Conservation (phyloP, 2,329 filamentous ascomycete species). For the Pleomassaria siparia region DNA sequence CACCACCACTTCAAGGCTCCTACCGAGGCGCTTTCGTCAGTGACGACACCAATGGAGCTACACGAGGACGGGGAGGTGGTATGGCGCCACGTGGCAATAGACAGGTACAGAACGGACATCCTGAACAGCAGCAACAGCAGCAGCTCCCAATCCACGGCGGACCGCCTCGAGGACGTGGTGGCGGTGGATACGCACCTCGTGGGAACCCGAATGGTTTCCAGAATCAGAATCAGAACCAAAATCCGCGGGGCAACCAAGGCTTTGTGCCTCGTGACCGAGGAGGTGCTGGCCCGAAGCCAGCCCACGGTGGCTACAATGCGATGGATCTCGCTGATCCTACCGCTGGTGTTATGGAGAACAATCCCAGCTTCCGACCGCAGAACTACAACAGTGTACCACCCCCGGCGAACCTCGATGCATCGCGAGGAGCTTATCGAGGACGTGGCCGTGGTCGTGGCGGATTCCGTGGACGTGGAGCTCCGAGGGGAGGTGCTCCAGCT, state of each 20-base stretch:
- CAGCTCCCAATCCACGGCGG: slow-evolving; percentile 44
- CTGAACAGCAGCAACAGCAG: slow-evolving; percentile 33
- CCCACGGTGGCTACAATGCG: slow-evolving; percentile 48
- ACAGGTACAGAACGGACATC: slow-evolving; percentile 26
- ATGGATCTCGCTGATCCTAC: slow-evolving; percentile 54
- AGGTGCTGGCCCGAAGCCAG: slow-evolving; percentile 34
- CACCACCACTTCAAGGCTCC: slow-evolving; percentile 59
- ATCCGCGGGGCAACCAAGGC: slow-evolving; percentile 33
- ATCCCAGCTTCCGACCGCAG: slow-evolving; percentile 59
- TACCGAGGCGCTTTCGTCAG: slow-evolving; percentile 60
- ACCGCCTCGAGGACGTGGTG: slow-evolving; percentile 40
- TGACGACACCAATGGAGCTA: slow-evolving; percentile 39
- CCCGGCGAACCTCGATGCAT: slow-evolving; percentile 35
- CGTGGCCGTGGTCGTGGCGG: slow-evolving; percentile 35
- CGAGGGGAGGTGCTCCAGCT: slow-evolving; percentile 22
- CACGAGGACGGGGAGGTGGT: slow-evolving; percentile 43
- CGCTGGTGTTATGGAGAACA: slow-evolving; percentile 57
- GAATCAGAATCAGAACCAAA: slow-evolving; percentile 26
- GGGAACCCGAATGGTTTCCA: slow-evolving; percentile 29
- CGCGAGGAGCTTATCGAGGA: slow-evolving; percentile 28
- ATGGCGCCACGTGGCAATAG: slow-evolving; percentile 33
- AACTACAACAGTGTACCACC: slow-evolving; percentile 43
- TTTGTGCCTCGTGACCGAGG: slow-evolving; percentile 46
- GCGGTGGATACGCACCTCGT: slow-evolving; percentile 40
- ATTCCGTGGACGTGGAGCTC: slow-evolving; percentile 31